Evolutionary conservation across 495 filamentous ascomycete genomes (phyloP), one percentile per base, ranked within the genome.

Genomic region (Aspergillus bertholletiae): DNA sequence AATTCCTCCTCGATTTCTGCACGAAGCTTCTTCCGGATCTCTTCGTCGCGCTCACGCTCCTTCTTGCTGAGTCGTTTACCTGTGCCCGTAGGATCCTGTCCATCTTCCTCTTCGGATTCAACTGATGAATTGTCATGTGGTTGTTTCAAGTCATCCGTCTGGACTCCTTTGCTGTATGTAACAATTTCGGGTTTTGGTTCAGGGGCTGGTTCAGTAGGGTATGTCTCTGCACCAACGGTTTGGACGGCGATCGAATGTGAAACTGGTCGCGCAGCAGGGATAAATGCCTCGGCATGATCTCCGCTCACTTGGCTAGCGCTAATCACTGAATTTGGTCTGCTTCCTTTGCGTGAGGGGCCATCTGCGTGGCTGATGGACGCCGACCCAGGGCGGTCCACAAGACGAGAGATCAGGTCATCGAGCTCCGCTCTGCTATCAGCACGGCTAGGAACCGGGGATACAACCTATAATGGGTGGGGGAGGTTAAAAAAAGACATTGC

Each of bases 161-260:
- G 95, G 23, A 97, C 91, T 13, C 82, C 90, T 74, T 96, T 99
- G 77, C 88, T 97, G 79, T 97, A 97, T 27, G 89, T 92, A 63
- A 92, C 85, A 20, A 92, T 74, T 69, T 97, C 92, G 35, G 84
- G 85, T 50, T 85, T 82, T 13, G 85, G 82, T 54, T 87, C 86
- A 53, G 88, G 85, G 55, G 90, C 75, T 7, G 83, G 87, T 17
- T 83, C 89, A 45, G 88, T 85, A 26, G 83, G 78, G 43, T 87
- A 81, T 5, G 88, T 75, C 15, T 84, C 83, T 3, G 90, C 78
- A 21, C 82, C 81, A n/a, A 88, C 76, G 0, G 81, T 89, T 63
- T 92, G 87, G 66, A 72, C 86, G 72, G 78, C 84, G 74, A 75
- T 74, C 12, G 75, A 78, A 35, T 74, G 67, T 11, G 65, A 74